A percentile compares a stretch with the other conserved stretches of the same genome.
Conservation (phyloP, 129 eudicot species). For the Cynara cardunculus region DNA sequence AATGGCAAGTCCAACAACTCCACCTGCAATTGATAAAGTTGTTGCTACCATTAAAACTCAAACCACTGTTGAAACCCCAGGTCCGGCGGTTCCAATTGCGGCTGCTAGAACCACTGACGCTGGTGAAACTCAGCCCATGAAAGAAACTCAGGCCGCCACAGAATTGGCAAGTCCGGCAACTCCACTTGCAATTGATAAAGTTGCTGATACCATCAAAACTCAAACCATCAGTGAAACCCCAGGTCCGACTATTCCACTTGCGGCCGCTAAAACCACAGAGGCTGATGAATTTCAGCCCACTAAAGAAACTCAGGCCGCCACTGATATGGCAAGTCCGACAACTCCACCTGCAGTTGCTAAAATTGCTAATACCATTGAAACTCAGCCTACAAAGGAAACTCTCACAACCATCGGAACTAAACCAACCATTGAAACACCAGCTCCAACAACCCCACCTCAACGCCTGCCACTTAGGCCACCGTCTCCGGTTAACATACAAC, state of each 20-base stretch:
- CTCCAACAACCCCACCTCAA: constrained; percentile 14
- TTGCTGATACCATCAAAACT: background rate
- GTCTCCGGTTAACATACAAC: constrained; percentile 29
- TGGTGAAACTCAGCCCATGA: background rate
- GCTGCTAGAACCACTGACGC: too few species aligned
- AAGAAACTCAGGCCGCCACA: background rate
- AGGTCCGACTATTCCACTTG: too few species aligned
- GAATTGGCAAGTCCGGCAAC: background rate
- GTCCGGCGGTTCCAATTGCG: too few species aligned
- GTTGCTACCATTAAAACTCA: background rate
- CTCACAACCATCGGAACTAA: constrained; percentile 6
- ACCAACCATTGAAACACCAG: constrained; percentile 13
- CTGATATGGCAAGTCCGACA: too few species aligned
- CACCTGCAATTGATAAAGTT: background rate
- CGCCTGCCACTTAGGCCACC: constrained; percentile 35
- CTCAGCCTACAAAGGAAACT: background rate
- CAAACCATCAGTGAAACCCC: constrained; percentile 12
- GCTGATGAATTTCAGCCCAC: too few species aligned
- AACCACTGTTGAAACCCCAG: background rate
- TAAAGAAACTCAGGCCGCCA: too few species aligned
- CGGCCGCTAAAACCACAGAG: too few species aligned
- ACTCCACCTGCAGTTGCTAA: constrained; percentile 10
- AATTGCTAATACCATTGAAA: constrained; percentile 2
- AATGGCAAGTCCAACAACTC: background rate
- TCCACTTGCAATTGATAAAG: background rate